Percentiles rank a stretch among this genome's conserved stretches.
Evolutionary conservation across 2,329 filamentous ascomycete species (phyloP).

Genomic region (Ilyonectria sp.): DNA sequence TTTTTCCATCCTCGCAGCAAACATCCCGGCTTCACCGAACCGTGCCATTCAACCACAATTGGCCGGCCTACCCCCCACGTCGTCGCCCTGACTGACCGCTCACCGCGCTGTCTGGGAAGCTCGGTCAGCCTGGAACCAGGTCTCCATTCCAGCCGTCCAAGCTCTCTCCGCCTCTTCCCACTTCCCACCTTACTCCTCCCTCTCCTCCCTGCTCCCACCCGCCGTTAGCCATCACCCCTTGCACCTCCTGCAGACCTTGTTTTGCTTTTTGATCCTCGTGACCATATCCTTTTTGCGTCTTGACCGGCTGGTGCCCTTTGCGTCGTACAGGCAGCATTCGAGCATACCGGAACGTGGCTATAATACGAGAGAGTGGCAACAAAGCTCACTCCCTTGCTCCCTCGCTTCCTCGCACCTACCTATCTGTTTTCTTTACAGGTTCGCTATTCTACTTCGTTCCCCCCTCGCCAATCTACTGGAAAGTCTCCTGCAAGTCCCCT

Average conservation of each 20-base stretch:
- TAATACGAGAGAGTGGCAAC: slow-evolving; percentile 26
- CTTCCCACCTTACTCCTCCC: slow-evolving; percentile 23
- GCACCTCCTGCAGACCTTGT: slow-evolving; percentile 26
- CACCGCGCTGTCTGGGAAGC: slow-evolving; percentile 10
- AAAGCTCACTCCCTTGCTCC: slow-evolving; percentile 6
- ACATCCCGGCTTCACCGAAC: slow-evolving; percentile 4
- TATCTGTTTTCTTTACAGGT: slow-evolving; percentile 19
- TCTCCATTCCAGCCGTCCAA: slow-evolving; percentile 46
- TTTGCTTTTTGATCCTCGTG: slow-evolving; percentile 39
- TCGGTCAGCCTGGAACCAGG: slow-evolving; percentile 18
- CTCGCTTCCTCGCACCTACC: neutral
- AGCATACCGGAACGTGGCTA: slow-evolving; percentile 21
- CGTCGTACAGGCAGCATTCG: slow-evolving; percentile 27
- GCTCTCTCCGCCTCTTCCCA: slow-evolving; percentile 48
- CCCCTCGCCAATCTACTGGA: slow-evolving; percentile 12
- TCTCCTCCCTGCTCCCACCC: slow-evolving; percentile 26
- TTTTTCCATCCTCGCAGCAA: slow-evolving; percentile 11
- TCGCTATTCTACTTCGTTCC: slow-evolving; percentile 24
- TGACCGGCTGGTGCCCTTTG: slow-evolving; percentile 24
- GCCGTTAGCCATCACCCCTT: slow-evolving; percentile 26
- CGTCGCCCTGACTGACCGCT: neutral
- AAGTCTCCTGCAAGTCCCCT: slow-evolving; percentile 17
- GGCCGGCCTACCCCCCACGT: slow-evolving; percentile 2
- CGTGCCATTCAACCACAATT: neutral
- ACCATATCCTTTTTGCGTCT: slow-evolving; percentile 33